A percentile compares a stretch with the other conserved stretches of the same genome.
phyloP scores from a whole-genome alignment of 805 yeast genomes.

The Blastobotrys robertii region DNA sequence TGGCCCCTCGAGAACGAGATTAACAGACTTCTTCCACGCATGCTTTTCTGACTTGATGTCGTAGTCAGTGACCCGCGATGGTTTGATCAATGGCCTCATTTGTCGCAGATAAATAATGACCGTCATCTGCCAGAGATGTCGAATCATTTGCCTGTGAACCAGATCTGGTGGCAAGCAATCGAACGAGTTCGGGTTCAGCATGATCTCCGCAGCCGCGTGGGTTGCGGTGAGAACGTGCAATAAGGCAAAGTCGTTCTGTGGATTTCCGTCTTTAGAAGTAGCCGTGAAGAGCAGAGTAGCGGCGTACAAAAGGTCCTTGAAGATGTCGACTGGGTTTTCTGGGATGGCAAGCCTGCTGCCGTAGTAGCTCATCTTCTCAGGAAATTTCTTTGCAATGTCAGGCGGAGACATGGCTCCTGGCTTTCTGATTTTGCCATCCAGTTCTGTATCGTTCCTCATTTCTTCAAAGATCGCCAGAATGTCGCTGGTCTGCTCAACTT shows the following conservation, averaged over 20 bases:
- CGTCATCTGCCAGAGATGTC: conserved; percentile 11
- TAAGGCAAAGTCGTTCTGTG: conserved; percentile 21
- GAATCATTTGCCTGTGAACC: conserved; percentile 4
- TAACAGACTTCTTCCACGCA: conserved; percentile 14
- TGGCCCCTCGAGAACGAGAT: conserved; percentile 12
- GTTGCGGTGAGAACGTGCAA: conserved; percentile 23
- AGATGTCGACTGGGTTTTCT: conserved; percentile 13
- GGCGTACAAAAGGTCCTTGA: conserved; percentile 13
- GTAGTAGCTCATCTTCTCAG: conserved; percentile 11
- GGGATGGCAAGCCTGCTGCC: conserved; percentile 12
- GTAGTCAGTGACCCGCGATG: conserved; percentile 3
- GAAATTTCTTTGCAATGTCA: conserved; percentile 4
- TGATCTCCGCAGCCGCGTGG: conserved; percentile 19
- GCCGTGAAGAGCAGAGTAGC: conserved; percentile 17
- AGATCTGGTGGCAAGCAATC: conserved; percentile 3
- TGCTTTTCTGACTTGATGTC: conserved; percentile 7
- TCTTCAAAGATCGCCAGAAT: conserved; percentile 14
- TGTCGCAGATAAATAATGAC: conserved; percentile 14
- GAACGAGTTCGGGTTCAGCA: conserved; percentile 5
- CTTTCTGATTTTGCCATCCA: conserved; percentile 10
- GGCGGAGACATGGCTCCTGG: neutral
- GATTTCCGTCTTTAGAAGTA: conserved; percentile 15
- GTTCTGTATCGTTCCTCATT: conserved; percentile 13
- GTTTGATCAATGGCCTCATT: conserved; percentile 13
- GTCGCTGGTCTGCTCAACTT: conserved; percentile 7